Percentiles rank a stretch among this genome's conserved stretches.
Conservation (phyloP, 371 early-diverging fungal species). For the Syncephalastrum monosporum region DNA sequence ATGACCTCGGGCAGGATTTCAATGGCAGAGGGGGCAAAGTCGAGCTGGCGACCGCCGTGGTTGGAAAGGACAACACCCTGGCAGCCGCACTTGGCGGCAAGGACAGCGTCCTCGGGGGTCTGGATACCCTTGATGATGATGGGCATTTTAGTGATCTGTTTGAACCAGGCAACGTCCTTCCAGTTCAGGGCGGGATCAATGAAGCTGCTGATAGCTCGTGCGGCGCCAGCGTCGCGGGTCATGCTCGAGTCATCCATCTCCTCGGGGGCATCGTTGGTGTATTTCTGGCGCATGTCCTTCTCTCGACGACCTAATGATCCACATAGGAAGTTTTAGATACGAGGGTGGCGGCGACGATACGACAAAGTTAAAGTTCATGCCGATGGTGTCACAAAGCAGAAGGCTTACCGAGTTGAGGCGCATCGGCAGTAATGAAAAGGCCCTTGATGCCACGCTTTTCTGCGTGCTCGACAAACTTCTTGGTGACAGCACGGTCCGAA, state of each 20-base stretch:
- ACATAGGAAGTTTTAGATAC: constrained; percentile 2
- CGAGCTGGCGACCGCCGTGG: constrained; percentile 96
- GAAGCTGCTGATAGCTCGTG: constrained; percentile 72
- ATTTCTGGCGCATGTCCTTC: constrained; percentile 86
- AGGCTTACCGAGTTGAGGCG: constrained; percentile 70
- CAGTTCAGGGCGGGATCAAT: constrained; percentile 84
- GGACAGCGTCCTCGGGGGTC: constrained; percentile 84
- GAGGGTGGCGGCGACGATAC: neutral
- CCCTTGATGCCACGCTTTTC: constrained; percentile 81
- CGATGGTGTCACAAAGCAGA: neutral
- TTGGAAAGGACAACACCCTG: constrained; percentile 90
- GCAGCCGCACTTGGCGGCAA: constrained; percentile 78
- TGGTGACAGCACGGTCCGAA: constrained; percentile 71
- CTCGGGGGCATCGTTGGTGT: constrained; percentile 32
- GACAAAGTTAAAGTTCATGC: neutral
- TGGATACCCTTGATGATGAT: constrained; percentile 93
- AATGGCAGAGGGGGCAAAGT: constrained; percentile 72
- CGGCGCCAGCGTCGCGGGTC: constrained; percentile 61
- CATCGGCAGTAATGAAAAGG: constrained; percentile 91
- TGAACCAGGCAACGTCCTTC: constrained; percentile 88
- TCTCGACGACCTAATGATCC: constrained; percentile 70
- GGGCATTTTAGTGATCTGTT: constrained; percentile 79
- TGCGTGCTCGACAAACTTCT: constrained; percentile 74
- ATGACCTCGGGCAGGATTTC: constrained; percentile 87
- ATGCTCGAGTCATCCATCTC: constrained; percentile 29